Evolutionary conservation across 768 basidiomycete species (phyloP), one percentile per base, ranked within the genome.

Genomic region (Fistulinella prunicolor): DNA sequence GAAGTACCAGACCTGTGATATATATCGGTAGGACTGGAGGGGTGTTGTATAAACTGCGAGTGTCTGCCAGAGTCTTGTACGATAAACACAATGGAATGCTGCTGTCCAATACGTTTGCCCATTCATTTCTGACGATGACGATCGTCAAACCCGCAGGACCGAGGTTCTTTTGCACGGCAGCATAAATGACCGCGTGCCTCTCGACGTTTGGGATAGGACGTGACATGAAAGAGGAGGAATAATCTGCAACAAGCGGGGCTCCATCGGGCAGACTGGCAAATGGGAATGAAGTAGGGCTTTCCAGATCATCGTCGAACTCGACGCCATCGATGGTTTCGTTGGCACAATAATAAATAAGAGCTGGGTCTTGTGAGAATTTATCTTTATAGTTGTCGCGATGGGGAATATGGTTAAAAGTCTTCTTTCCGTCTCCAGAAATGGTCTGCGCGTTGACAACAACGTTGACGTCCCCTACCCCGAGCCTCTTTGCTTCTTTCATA

Each of bases 261-360:
- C 69, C 66, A 49, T 78, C 64, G 1, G 81, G 76, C 37, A 94
- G 74, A 46, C 79, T 74, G 51, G 86, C 78, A 74, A 88, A 94
- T 4, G 94, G 94, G 77, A 97, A 96, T 19, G 85, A 76, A 21
- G 77, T 73, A 6, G 81, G 71, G 21, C 73, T 76, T 17, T 63
- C 60, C n/a, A 70, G 67, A 48, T 82, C 79, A 43, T 74, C 64
- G 2, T 85, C 73, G 71, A 89, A 98, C 72, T 98, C 86, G 39
- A 94, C 86, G 36, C 96, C 96, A 57, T 95, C 86, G 49, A 98
- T 88, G 13, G 96, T 99, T 74, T 99, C 96, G 75, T 99, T 99
- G 68, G 96, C 96, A 78, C 96, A 99, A 73, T 96, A 98, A 73
- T 95, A 98, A 50, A 97, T 85, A 57, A 94, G 78, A 22, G 89